phyloP scores from a whole-genome alignment of 108 stramenopile species.

The Skeletonema grethae region DNA sequence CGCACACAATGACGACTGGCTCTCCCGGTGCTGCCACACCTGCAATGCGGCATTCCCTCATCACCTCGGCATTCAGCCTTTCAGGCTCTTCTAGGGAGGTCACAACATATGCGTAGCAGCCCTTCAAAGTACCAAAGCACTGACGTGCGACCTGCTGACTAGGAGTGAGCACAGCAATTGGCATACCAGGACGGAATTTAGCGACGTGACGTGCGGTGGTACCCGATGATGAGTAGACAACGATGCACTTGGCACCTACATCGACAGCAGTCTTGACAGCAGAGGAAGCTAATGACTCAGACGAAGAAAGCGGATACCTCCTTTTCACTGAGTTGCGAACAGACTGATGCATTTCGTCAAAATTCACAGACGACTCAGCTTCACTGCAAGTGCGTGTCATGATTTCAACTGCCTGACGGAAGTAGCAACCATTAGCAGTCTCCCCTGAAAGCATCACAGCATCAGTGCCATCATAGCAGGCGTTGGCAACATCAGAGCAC shows the following conservation, averaged over 20 bases:
- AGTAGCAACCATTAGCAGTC: conserved; percentile 88
- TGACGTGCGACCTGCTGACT: conserved; percentile 82
- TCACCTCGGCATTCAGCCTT: conserved; percentile 47
- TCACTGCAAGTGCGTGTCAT: conserved; percentile 95
- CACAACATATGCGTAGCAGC: conserved; percentile 67
- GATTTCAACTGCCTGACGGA: conserved; percentile 84
- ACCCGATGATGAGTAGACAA: conserved; percentile 95
- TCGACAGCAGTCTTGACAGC: conserved; percentile 98
- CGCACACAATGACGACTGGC: conserved; percentile 89
- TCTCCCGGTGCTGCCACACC: conserved; percentile 87
- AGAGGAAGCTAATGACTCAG: conserved; percentile 93
- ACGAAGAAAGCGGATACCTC: conserved; percentile 61
- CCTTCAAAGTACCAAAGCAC: conserved; percentile 77
- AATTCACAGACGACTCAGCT: conserved; percentile 84
- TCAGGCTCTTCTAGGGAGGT: conserved; percentile 69
- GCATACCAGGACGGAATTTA: conserved; percentile 95
- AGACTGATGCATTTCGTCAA: conserved; percentile 72
- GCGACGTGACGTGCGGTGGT: conserved; percentile 92
- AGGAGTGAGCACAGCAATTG: conserved; percentile 86
- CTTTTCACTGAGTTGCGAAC: conserved; percentile 78
- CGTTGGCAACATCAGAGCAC: conserved; percentile 99
- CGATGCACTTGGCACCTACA: conserved; percentile 85
- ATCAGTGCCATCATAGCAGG: conserved; percentile 93
- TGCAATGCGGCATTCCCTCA: conserved; percentile 5
- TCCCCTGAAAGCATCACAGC: conserved; percentile 91